phyloP scores from a whole-genome alignment of 2,329 filamentous ascomycete species.

The Hypoxylon sp. region DNA sequence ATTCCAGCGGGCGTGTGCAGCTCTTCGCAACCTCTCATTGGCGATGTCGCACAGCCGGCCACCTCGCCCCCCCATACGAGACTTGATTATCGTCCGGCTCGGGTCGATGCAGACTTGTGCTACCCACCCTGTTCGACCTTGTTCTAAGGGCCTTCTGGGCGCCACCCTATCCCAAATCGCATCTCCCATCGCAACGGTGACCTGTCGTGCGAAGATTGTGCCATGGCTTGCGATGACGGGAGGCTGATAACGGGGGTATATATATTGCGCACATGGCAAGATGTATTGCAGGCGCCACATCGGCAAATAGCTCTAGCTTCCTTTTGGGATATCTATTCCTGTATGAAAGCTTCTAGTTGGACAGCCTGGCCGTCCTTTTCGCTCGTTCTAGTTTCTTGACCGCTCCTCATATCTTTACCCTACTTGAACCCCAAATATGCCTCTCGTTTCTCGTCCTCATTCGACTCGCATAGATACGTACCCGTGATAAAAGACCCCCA shows the following conservation, averaged over 20 bases:
- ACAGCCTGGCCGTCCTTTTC: constrained; percentile 36
- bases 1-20: constrained; percentile 45
- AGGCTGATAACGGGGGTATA: constrained; percentile 43
- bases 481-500: constrained; percentile 34
- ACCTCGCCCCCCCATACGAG: constrained; percentile 45
- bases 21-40: constrained; percentile 39
- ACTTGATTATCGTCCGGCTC: constrained; percentile 50
- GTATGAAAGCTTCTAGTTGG: constrained; percentile 34
- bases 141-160: constrained; percentile 31
- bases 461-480: constrained; percentile 38
- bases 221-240: constrained; percentile 31
- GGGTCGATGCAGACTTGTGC: constrained; percentile 49
- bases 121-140: constrained; percentile 41
- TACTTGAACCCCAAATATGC: constrained; percentile 40
- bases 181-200: constrained; percentile 30
- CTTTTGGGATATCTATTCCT: constrained; percentile 28
- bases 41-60: constrained; percentile 37
- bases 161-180: constrained; percentile 40
- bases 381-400: constrained; percentile 42
- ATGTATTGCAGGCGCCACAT: constrained; percentile 39
- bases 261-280: constrained; percentile 42
- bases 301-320: constrained; percentile 29
- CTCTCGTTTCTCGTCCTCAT: constrained; percentile 39
- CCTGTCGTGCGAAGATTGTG: constrained; percentile 42
- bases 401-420: constrained; percentile 25